These are phyloP conservation scores for Kwoniella botswanensis DNA, from an alignment of 768 basidiomycete genomes.

Conservation along the genomic window DNA sequence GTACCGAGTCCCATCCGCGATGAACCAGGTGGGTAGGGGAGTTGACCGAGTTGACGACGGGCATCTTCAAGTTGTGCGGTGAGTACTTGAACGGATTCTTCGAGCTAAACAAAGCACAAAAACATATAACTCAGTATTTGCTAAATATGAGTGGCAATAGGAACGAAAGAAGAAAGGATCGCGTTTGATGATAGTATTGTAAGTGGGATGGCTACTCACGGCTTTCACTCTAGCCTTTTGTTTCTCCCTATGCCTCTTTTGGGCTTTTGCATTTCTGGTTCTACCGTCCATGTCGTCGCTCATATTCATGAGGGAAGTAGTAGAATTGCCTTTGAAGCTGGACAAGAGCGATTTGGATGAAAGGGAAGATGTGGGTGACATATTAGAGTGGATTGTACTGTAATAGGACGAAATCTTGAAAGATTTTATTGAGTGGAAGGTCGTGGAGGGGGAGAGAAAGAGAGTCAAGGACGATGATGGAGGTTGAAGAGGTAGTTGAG, in stretches of 20 bases:
- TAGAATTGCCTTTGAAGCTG: constrained; percentile 22
- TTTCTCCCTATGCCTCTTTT: constrained; percentile 56
- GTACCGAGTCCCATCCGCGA: constrained; percentile 27
- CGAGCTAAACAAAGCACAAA: constrained; percentile 37
- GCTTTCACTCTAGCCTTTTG: constrained; percentile 53
- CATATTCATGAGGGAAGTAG: constrained; percentile 11
- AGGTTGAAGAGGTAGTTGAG: no score
- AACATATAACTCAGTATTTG: neutral
- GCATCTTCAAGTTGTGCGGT: constrained; percentile 51
- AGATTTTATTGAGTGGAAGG: neutral
- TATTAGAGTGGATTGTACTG: neutral
- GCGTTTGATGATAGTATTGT: neutral
- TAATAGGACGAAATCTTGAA: constrained; percentile 15
- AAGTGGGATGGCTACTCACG: constrained; percentile 35
- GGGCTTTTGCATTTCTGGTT: constrained; percentile 55
- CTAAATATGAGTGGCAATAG: neutral
- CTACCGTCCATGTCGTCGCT: constrained; percentile 49
- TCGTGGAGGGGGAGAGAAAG: neutral
- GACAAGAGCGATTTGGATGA: constrained; percentile 24
- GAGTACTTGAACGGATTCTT: constrained; percentile 49
- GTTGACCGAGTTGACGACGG: constrained; percentile 41
- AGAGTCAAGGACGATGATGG: neutral
- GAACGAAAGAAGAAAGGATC: neutral
- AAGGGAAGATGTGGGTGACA: constrained; percentile 24
- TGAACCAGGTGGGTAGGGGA: constrained; percentile 26